Base-by-base conservation (phyloP, 441 rosid genomes). In the Adansonia grandidieri region DNA sequence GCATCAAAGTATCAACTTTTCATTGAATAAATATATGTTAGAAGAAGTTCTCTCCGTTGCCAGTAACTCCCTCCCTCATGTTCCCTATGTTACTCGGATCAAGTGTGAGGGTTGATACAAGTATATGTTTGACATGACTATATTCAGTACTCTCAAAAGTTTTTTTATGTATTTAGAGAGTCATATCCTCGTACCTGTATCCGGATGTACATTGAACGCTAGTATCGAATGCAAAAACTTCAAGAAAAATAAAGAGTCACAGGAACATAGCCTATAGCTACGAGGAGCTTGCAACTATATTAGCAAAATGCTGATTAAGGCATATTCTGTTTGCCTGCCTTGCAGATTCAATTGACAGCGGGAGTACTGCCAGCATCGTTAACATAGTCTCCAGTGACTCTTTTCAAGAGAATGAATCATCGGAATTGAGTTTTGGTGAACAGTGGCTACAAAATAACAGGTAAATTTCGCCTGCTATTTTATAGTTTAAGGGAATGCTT, bases 401-500 rank as follows among this genome's bases (percentile, higher is more conserved):
- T 42, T 74, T 57, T 19, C 64, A 7, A 42, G 79, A 79, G 61
- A 58, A 67, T 32, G 82, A 81, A 44, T 53, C 60, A 11, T 2
- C 17, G 6, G 72, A 62, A 7, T 42, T 60, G 71, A 76, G 80
- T 65, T 74, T 79, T n/a, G 40, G 64, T 61, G 73, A 74, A n/a
- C 70, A 78, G 45, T 69, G 78, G 60, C 74, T 51, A 1, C 51
- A 40, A 5, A 22, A 53, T 24, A 42, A 70, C 10, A 50, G 76
- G 89, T 82, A 78, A 77, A n/a, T 44, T 40, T 65, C 20, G 48
- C 64, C 28, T 61, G 40, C 0, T 61, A 20, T 45, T 45, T 45
- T 45, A 37, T 37, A 4, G 3, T 37, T 37, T 5, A 37, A 37
- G 40, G 40, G 40, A 37, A 37, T 37, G 40, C 40, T 37, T 37